Evolutionary conservation across 192 early-diverging fungal genomes (phyloP), one percentile per base, ranked within the genome.

Genomic region (Podila minutissima): DNA sequence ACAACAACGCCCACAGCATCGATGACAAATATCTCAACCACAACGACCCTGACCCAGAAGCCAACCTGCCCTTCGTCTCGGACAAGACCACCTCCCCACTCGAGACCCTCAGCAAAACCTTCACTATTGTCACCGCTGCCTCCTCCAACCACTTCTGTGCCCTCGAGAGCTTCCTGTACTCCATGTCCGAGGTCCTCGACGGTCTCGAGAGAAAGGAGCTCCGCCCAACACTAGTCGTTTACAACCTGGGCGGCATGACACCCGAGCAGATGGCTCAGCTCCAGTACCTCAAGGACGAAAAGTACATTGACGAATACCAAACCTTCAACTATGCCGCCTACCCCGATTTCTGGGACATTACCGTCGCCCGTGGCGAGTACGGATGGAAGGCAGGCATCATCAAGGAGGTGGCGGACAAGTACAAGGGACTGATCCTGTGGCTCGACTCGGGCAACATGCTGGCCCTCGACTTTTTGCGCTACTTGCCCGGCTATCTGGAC

Each of bases 381-480:
- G 88, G 76, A 24, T 89, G 88, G 88, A 89, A 89, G 62, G 79
- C 88, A 0, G 88, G 86, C 1, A 89, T 89, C 59, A 71, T 89
- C 26, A 72, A 85, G 46, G 86, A 89, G 59, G 86, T 84, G 0
- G 69, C 82, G 3, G 58, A 83, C 37, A 74, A 85, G 50, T 82
- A 85, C 59, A 57, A 67, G 1, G 88, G 88, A 12, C 67, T 86
- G 15, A 29, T 89, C 3, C 71, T 86, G 0, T 89, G 88, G 88
- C 67, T 89, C 15, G 88, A 89, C 65, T 82, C 88, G 0, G 88
- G 88, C 38, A 83, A 87, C 38, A 67, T 84, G 49, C 48, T 86
- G 24, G 78, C 84, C 8, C 35, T 82, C 8, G 83, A 89, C 53
- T 89, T 89, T 62, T 69, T 89, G 50, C 62, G 83, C 11, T 74